A percentile compares a stretch with the other conserved stretches of the same genome.
phyloP scores from a whole-genome alignment of 1,284 basidiomycete genomes.

The Tremellales sp. region DNA sequence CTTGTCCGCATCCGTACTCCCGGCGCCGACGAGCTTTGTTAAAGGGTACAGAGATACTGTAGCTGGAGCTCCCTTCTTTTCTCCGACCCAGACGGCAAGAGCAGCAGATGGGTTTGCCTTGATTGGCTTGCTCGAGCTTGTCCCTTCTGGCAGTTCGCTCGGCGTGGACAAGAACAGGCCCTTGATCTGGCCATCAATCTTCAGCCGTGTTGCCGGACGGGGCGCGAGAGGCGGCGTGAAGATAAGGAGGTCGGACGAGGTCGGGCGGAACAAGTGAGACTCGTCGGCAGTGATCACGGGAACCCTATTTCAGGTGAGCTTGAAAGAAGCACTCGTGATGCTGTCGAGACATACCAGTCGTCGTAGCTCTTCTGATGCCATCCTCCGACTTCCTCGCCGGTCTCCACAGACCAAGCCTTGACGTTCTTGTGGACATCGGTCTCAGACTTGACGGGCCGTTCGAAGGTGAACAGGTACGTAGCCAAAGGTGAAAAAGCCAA shows the following conservation, averaged over 20 bases:
- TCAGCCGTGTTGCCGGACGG: slow-evolving; percentile 35
- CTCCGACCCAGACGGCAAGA: slow-evolving; percentile 83
- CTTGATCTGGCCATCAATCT: slow-evolving; percentile 42
- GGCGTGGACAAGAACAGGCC: slow-evolving; percentile 43
- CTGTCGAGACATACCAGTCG: slow-evolving; percentile 36
- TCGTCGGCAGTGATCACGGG: slow-evolving; percentile 90
- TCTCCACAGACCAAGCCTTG: slow-evolving; percentile 41
- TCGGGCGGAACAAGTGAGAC: slow-evolving; percentile 71
- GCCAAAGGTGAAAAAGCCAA: slow-evolving; percentile 88
- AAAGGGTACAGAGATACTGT: slow-evolving; percentile 81
- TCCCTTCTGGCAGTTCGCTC: slow-evolving; percentile 24
- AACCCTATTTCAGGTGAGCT: slow-evolving; percentile 51
- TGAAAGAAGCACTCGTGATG: background rate
- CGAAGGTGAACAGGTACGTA: slow-evolving; percentile 90
- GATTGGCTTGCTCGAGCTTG: slow-evolving; percentile 30
- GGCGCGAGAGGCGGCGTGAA: slow-evolving; percentile 52
- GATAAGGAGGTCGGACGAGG: slow-evolving; percentile 70
- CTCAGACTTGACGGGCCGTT: slow-evolving; percentile 57
- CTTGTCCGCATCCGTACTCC: slow-evolving; percentile 57
- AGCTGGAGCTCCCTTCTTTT: slow-evolving; percentile 96
- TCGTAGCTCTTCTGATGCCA: slow-evolving; percentile 46
- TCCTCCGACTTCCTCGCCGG: slow-evolving; percentile 39
- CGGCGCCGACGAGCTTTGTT: slow-evolving; percentile 53
- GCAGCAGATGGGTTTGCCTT: slow-evolving; percentile 32
- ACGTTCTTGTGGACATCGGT: slow-evolving; percentile 47